These are phyloP conservation scores for Pyrenophora tritici-repentis DNA, from an alignment of 2,329 filamentous ascomycete genomes.

Conservation along the genomic window DNA sequence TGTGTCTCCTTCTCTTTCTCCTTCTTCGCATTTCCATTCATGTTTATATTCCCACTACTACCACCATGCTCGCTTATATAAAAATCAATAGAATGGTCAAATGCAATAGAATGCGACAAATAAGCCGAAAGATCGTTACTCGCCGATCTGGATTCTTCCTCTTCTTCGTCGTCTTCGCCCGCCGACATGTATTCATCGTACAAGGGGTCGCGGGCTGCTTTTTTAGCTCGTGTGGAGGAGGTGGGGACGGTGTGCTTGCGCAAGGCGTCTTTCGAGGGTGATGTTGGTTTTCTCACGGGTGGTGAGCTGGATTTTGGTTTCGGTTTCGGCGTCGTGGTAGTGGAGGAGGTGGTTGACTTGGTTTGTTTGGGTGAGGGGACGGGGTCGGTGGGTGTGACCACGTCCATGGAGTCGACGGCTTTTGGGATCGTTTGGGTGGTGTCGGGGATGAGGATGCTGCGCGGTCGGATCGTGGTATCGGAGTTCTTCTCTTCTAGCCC, in stretches of 20 bases:
- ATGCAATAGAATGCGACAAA: slow-evolving; percentile 21
- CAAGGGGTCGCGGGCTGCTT: slow-evolving; percentile 1
- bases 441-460: slow-evolving; percentile 29
- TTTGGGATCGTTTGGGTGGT: slow-evolving; percentile 27
- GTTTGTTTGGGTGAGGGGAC: not conserved
- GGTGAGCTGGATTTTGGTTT: too few species aligned
- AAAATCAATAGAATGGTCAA: slow-evolving; percentile 10
- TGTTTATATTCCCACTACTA: too few species aligned
- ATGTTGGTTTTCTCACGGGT: not conserved
- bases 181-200: slow-evolving; percentile 11
- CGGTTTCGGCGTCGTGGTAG: not conserved
- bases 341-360: not conserved
- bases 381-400: not conserved
- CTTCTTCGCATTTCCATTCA: too few species aligned
- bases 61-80: slow-evolving; percentile 7
- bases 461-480: slow-evolving; percentile 40
- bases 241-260: not conserved
- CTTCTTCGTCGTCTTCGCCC: slow-evolving; percentile 9
- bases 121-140: slow-evolving; percentile 16
- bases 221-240: not conserved
- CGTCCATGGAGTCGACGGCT: slow-evolving; percentile 15
- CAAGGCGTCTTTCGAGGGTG: not conserved
- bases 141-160: slow-evolving; percentile 1
- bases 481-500: slow-evolving; percentile 37
- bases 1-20: not conserved